phyloP scores from a whole-genome alignment of 2,329 filamentous ascomycete species.

The Aspergillus caelatus region DNA sequence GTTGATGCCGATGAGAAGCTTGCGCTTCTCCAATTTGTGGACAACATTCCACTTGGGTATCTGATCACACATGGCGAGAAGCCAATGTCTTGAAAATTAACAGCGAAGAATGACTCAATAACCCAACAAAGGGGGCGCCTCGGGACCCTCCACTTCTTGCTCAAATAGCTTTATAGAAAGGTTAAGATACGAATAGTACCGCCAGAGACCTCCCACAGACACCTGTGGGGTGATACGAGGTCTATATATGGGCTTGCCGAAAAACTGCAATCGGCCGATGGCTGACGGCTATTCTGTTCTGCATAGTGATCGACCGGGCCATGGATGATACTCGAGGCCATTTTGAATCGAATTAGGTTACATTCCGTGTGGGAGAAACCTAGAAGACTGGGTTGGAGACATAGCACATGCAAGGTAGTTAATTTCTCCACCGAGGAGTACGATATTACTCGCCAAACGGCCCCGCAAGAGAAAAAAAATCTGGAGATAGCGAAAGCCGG shows the following conservation, averaged over 20 bases:
- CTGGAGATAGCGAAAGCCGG: slow-evolving; percentile 1
- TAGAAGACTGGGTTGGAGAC: background rate
- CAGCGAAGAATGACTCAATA: too few species aligned
- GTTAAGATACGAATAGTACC: background rate
- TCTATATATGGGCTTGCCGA: background rate
- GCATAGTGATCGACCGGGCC: background rate
- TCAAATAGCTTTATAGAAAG: background rate
- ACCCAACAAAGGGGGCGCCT: too few species aligned
- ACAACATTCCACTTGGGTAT: slow-evolving; percentile 53
- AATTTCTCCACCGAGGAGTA: background rate
- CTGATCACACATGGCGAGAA: slow-evolving; percentile 37
- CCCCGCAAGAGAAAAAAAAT: background rate
- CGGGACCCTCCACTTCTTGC: background rate
- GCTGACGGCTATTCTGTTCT: background rate
- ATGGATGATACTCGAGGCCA: background rate
- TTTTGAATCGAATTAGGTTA: slow-evolving; percentile 1
- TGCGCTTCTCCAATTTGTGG: slow-evolving; percentile 57
- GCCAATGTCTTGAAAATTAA: background rate
- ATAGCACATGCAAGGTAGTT: background rate
- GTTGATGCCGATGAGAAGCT: slow-evolving; percentile 64
- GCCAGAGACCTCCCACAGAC: background rate
- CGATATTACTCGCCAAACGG: background rate
- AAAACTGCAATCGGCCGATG: background rate
- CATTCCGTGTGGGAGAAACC: slow-evolving; percentile 6
- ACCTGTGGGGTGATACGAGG: background rate